These are phyloP conservation scores for Chalciporus sphaerocephalus DNA, from an alignment of 768 basidiomycete species.

Conservation along the genomic window DNA sequence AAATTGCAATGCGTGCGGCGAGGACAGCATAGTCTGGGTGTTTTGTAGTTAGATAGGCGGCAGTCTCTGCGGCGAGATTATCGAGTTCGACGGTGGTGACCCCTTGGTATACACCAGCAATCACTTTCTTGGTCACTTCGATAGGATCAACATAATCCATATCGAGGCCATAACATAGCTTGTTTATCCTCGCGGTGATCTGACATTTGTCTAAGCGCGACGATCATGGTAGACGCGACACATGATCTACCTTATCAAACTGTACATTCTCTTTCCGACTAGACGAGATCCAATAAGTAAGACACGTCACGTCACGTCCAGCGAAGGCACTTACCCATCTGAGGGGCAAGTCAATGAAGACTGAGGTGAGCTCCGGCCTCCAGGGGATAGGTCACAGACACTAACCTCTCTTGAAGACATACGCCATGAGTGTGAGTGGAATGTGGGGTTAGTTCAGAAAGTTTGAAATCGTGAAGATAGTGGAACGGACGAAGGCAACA, in stretches of 20 bases:
- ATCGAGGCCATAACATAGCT: slow-evolving; percentile 95
- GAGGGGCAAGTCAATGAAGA: slow-evolving; percentile 7
- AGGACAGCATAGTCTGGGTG: slow-evolving; percentile 98
- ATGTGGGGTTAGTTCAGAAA: slow-evolving; percentile 2
- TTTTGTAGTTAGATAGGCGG: slow-evolving; percentile 94
- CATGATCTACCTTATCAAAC: slow-evolving; percentile 75
- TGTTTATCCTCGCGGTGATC: slow-evolving; percentile 85
- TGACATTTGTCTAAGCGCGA: slow-evolving; percentile 29
- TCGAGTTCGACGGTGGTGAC: slow-evolving; percentile 98
- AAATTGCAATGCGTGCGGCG: slow-evolving; percentile 97
- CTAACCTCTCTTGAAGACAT: slow-evolving; percentile 58
- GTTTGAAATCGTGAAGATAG: slow-evolving; percentile 17
- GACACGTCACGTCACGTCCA: slow-evolving; percentile 23
- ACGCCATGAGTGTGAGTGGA: slow-evolving; percentile 36
- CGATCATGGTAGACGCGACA: slow-evolving; percentile 7
- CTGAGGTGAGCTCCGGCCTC: slow-evolving; percentile 7
- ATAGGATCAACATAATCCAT: slow-evolving; percentile 88
- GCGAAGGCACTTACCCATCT: slow-evolving; percentile 44
- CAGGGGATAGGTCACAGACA: neutral
- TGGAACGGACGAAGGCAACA: slow-evolving; percentile 17
- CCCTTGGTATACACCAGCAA: slow-evolving; percentile 88
- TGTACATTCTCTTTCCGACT: slow-evolving; percentile 89
- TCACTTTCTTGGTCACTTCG: slow-evolving; percentile 90
- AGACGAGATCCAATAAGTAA: slow-evolving; percentile 8
- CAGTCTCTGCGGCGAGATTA: slow-evolving; percentile 95